Conservation (phyloP, 306 rosid genomes). For the Vigna nakashimae region DNA sequence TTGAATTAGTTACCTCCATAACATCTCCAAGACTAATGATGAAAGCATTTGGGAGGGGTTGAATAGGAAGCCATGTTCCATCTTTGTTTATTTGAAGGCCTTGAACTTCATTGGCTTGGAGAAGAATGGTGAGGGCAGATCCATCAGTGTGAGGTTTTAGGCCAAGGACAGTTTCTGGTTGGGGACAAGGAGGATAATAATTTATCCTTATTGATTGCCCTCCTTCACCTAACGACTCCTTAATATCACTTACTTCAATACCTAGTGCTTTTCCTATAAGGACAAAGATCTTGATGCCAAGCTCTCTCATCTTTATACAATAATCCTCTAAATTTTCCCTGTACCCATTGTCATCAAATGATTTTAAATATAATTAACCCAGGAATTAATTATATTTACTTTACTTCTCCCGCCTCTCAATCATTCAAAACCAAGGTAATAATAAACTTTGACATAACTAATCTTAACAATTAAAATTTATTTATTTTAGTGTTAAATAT, state of each 20-base stretch:
- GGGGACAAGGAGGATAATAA: conserved; percentile 13
- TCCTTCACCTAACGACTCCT: conserved; percentile 1
- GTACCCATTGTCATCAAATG: background rate
- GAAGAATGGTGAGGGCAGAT: conserved; percentile 10
- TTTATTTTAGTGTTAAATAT: no score
- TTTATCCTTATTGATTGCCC: background rate
- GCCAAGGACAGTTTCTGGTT: conserved; percentile 20
- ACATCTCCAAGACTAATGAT: conserved; percentile 16
- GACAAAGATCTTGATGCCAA: background rate
- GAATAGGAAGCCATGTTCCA: background rate
- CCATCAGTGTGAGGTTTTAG: background rate
- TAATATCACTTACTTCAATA: background rate
- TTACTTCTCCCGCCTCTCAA: no score
- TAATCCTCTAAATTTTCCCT: conserved; percentile 1
- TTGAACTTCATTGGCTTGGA: background rate
- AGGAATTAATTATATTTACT: no score
- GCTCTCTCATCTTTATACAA: background rate
- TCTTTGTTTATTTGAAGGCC: background rate
- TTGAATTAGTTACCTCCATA: background rate
- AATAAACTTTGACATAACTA: no score
- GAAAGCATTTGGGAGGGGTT: conserved; percentile 9
- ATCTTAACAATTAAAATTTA: no score
- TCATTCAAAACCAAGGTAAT: no score
- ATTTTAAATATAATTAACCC: no score
- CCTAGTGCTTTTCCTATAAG: conserved; percentile 4